Evolutionary conservation across 441 rosid genomes (phyloP).

Genomic region (Corymbia citriodora): DNA sequence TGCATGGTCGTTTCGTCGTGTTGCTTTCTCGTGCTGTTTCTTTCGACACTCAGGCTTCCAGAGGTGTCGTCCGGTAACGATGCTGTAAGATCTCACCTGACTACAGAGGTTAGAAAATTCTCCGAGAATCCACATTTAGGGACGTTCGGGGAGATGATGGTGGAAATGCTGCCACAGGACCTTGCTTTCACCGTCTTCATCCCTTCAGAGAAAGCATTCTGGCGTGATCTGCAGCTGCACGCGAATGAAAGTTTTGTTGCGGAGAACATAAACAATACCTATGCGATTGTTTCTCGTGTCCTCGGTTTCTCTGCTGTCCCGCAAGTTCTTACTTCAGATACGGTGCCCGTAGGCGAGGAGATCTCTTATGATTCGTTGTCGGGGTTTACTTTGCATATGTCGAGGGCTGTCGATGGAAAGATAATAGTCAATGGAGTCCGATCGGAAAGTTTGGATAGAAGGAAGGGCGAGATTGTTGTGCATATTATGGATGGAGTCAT

Average conservation of each 20-base stretch:
- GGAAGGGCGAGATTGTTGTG: constrained; percentile 32
- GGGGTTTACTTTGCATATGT: constrained; percentile 37
- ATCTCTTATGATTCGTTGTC: constrained; percentile 50
- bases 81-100: neutral
- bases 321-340: constrained; percentile 23
- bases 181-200: constrained; percentile 62
- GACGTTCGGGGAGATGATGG: constrained; percentile 56
- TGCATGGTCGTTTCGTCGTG: constrained; percentile 29
- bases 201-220: constrained; percentile 51
- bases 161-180: constrained; percentile 58
- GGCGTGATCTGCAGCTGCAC: constrained; percentile 43
- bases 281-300: constrained; percentile 51
- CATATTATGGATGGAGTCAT: constrained; percentile 60
- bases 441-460: constrained; percentile 39
- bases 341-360: constrained; percentile 18
- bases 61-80: constrained; percentile 22
- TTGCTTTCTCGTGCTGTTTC: constrained; percentile 30
- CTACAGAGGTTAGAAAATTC: neutral
- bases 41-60: constrained; percentile 45
- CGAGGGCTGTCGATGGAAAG: constrained; percentile 30
- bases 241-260: constrained; percentile 9
- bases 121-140: constrained; percentile 22
- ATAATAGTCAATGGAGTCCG: constrained; percentile 43
- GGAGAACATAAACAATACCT: constrained; percentile 28
- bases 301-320: constrained; percentile 62